phyloP scores from a whole-genome alignment of 148 eudicot genomes.

The Selenicereus undatus region DNA sequence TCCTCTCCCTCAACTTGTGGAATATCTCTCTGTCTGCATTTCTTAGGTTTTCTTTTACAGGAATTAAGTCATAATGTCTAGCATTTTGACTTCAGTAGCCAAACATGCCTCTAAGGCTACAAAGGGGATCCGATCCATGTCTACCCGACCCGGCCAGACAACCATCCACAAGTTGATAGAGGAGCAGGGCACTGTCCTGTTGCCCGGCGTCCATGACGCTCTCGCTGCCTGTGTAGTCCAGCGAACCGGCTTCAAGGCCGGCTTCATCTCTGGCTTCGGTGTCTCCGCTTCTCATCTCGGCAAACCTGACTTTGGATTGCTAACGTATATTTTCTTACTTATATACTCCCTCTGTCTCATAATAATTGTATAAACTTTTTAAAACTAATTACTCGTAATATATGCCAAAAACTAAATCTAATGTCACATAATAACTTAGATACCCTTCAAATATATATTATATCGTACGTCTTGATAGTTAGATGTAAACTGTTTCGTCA shows the following conservation, averaged over 20 bases:
- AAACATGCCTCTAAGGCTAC: slow-evolving; percentile 2
- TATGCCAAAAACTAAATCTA: too few relatives aligned
- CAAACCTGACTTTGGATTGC: slow-evolving; percentile 32
- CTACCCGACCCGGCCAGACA: slow-evolving; percentile 14
- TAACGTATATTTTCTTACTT: slow-evolving; percentile 21
- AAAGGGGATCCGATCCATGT: slow-evolving; percentile 7
- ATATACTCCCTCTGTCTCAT: background rate
- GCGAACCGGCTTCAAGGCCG: slow-evolving; percentile 24
- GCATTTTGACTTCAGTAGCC: background rate
- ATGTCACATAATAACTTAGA: too few relatives aligned
- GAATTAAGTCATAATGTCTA: background rate
- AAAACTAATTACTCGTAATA: too few relatives aligned
- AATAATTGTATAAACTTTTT: background rate
- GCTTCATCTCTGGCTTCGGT: slow-evolving; percentile 30
- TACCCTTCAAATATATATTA: too few relatives aligned
- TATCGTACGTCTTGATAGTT: too few relatives aligned
- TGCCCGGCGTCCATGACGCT: slow-evolving; percentile 34
- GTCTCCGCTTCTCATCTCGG: slow-evolving; percentile 33
- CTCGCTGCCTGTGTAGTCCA: slow-evolving; percentile 24
- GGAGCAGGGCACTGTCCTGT: slow-evolving; percentile 24
- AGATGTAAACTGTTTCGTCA: too few relatives aligned
- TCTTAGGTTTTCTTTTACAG: background rate
- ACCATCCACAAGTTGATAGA: slow-evolving; percentile 24
- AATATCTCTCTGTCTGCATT: background rate
- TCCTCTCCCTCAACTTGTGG: background rate